Base-by-base conservation (phyloP, 768 basidiomycete species). In the Brasilioporus rufonigricans region DNA sequence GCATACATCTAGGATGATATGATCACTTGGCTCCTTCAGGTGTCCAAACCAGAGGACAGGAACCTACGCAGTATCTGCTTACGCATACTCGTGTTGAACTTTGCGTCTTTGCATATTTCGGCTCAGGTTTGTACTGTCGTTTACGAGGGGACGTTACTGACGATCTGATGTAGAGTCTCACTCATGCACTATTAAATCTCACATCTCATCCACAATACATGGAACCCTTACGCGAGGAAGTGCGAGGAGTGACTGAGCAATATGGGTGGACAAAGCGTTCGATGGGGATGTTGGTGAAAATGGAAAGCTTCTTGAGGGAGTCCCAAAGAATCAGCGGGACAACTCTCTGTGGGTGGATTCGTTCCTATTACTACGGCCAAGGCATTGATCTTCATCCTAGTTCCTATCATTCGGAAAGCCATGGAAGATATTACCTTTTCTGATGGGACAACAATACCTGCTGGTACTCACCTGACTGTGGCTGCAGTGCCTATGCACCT, bases 301-400 rank as follows among this genome's bases (percentile, higher is more conserved):
- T 76, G 51, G 77, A 78, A 50, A 79, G 76, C 48, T 77, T 80
- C 59, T 48, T 80, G 49, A 73, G 72, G 48, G 77, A 78, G 56
- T 71, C 72, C 3, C 70, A 73, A 56, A 69, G 77, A 29, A 27
- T 70, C 13, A 71, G 68, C 7, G 70, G 71, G 11, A 65, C 73
- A 21, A 71, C 61, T 36, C 61, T 68, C 32, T 61, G 74, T 74
- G 53, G 7, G 73, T 61, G 47, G 16, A 21, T 48, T 23, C 38
- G 33, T 39, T 29, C 7, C 19, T 33, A 18, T 41, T 13, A 14
- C 31, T 12, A 9, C 31, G 23, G 12, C 13, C n/a, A 26, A 40
- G 16, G 10, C 27, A 24, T 32, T 66, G 46, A 67, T 33, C 23
- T 38, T 46, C 49, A 19, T 48, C 47, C 44, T 52, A 72, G 69